Evolutionary conservation across 345 rosid genomes (phyloP).

Genomic region (Ailanthus altissimus): DNA sequence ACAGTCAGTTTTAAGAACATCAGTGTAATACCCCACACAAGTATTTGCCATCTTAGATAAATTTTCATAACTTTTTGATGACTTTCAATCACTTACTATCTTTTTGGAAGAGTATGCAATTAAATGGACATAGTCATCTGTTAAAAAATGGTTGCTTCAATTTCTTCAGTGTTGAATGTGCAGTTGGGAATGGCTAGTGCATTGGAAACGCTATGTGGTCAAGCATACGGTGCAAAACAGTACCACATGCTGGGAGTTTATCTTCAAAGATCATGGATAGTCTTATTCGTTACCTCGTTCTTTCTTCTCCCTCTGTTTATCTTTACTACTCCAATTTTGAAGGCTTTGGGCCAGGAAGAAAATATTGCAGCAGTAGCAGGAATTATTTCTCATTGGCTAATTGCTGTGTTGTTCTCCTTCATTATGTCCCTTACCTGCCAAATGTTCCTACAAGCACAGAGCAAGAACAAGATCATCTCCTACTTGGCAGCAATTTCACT

Average conservation of each 20-base stretch:
- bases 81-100: not conserved
- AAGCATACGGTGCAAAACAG: slow-evolving; percentile 75
- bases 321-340: slow-evolving; percentile 52
- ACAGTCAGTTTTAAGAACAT: no score
- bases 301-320: slow-evolving; percentile 55
- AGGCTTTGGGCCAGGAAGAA: slow-evolving; percentile 58
- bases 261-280: slow-evolving; percentile 84
- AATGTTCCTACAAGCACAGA: slow-evolving; percentile 80
- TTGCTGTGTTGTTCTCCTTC: slow-evolving; percentile 48
- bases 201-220: slow-evolving; percentile 81
- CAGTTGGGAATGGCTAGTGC: slow-evolving; percentile 92
- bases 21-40: no score
- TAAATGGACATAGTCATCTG: not conserved
- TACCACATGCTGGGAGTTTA: slow-evolving; percentile 79
- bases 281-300: slow-evolving; percentile 37
- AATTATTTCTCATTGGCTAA: slow-evolving; percentile 50
- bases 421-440: slow-evolving; percentile 64
- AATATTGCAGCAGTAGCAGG: slow-evolving; percentile 47
- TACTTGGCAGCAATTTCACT: slow-evolving; percentile 56
- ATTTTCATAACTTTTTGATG: not conserved
- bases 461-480: slow-evolving; percentile 71
- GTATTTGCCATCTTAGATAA: no score
- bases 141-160: not conserved
- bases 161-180: slow-evolving; percentile 9
- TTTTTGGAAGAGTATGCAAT: not conserved